Evolutionary conservation across 768 basidiomycete species (phyloP), one percentile per base, ranked within the genome.

Genomic region (Myochromella boudieri): DNA sequence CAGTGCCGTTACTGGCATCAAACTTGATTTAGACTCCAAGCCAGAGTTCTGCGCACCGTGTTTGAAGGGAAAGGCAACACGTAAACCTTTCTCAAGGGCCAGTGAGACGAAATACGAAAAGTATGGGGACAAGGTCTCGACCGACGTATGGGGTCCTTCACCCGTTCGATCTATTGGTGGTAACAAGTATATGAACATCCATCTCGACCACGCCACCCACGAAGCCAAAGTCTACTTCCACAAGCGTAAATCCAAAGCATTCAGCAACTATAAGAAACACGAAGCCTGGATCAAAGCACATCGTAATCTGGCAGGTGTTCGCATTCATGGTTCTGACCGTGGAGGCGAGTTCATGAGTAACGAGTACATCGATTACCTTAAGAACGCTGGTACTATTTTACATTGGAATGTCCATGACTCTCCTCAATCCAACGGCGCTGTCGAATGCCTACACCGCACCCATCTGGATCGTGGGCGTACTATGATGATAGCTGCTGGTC

Each of bases 391-490:
- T 2, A 70, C 66, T 0, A 39, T 54, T 38, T 56, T 54, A 17
- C 61, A 68, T 26, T 60, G 68, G 18, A 68, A 60, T 1, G 59
- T 66, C 18, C 65, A 68, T 37, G 59, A 69, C 51, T 59, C 61
- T 14, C 66, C 68, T 11, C 53, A 56, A 56, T n/a, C 52, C 40
- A 53, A 53, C 14, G 26, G 52, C n/a, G 31, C 37, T 11, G 44
- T 27, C n/a, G 38, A 53, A 38, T 27, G 26, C 18, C 33, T 18
- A 2, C 49, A 53, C 18, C 20, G 47, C 1, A 49, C 39, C 8
- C 22, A 22, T 10, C 11, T 44, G 1, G 25, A 50, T 9, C 29
- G 46, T n/a, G 39, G 37, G 2, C 21, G 38, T 6, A 25, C 45
- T 3, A 46, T 54, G 42, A 28, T 54, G 7, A 46, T 46, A 5